phyloP scores from a whole-genome alignment of 495 filamentous ascomycete species.

The Hypoxylon rickii region DNA sequence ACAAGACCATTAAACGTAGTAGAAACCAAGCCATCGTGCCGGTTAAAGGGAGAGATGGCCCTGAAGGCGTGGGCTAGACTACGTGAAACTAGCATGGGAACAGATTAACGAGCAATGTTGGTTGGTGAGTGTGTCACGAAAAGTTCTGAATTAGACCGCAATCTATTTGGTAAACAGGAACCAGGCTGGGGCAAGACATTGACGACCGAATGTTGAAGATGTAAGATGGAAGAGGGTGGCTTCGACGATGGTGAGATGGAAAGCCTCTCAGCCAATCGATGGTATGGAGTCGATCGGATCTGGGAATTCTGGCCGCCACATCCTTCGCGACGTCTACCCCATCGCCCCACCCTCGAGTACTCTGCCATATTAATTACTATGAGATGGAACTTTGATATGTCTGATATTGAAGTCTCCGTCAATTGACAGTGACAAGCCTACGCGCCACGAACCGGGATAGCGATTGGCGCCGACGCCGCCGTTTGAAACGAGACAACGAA shows the following conservation, averaged over 20 bases:
- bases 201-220: too few species aligned
- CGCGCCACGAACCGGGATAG: slow-evolving; percentile 30
- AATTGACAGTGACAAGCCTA: slow-evolving; percentile 20
- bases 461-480: slow-evolving; percentile 9
- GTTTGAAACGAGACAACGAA: slow-evolving; percentile 30
- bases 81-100: slow-evolving; percentile 15
- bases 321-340: slow-evolving; percentile 32
- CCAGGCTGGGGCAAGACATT: slow-evolving; percentile 20
- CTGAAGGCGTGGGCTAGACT: not conserved
- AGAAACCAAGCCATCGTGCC: not conserved
- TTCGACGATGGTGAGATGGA: slow-evolving; percentile 5
- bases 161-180: slow-evolving; percentile 13
- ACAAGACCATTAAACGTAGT: too few species aligned
- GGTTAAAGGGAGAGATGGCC: not conserved
- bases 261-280: slow-evolving; percentile 36
- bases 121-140: slow-evolving; percentile 16
- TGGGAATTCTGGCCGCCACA: slow-evolving; percentile 34
- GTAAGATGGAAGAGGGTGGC: not conserved
- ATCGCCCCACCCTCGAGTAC: slow-evolving; percentile 7
- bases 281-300: slow-evolving; percentile 24
- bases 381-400: too few species aligned
- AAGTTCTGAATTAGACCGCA: slow-evolving; percentile 4
- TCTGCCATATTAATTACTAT: too few species aligned
- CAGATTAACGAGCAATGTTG: slow-evolving; percentile 11
- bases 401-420: too few species aligned